Base-by-base conservation (phyloP, 345 rosid genomes). In the Pistacia vera region DNA sequence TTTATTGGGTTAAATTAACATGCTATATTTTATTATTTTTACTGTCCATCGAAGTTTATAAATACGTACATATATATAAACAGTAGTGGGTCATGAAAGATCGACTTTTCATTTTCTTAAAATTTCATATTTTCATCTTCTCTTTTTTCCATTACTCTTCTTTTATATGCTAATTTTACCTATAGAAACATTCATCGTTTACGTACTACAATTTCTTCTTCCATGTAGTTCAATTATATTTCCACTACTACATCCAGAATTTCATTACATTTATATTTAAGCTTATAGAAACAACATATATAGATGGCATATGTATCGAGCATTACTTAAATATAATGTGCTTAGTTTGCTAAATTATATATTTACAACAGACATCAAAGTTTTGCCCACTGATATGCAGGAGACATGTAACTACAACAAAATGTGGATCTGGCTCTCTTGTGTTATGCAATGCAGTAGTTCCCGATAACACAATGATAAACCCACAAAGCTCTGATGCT, bases 401-500 rank as follows among this genome's bases (percentile, higher is more conserved):
- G 25, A 17, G 62, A 74, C 18, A 63, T 1, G 60, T 85, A 90
- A 94, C 97, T 83, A 91, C 79, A 66, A 86, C 73, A n/a, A 75
- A 79, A 55, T 86, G 91, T 66, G 87, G 83, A 73, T 88, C 97
- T 18, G 87, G 83, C 38, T 90, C 93, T 80, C 91, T 90, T 0
- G 97, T 90, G 81, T 86, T 85, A 57, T 91, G 97, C 81, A 91
- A 75, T 18, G 90, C 88, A 11, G 84, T 76, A 66, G 97, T 91
- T 63, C 97, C 94, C 66, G 92, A 91, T 76, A 91, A 75, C 77
- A 91, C 90, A 11, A 91, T 90, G 59, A 90, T 69, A 78, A 91
- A 91, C 49, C 97, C 97, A 80, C 97, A 90, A 69, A 88, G 91
- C 65, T 84, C 97, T 12, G 97, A 91, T 54, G 83, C 91, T 72